These are phyloP conservation scores for Lachnellula cervina DNA, from an alignment of 2,329 filamentous ascomycete species.

Conservation along the genomic window DNA sequence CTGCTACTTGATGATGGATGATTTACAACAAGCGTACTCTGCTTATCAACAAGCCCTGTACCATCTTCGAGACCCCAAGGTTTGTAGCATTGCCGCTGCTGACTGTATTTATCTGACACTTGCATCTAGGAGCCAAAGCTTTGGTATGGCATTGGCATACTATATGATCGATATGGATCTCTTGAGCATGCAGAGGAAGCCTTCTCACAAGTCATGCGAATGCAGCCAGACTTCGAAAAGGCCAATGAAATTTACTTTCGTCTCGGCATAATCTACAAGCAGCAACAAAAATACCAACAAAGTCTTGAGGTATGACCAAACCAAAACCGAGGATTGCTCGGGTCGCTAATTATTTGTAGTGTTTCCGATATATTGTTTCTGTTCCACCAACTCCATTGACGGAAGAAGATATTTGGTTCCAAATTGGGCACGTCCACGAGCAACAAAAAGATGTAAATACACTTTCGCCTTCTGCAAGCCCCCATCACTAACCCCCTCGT, in stretches of 20 bases:
- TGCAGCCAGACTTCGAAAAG: constrained; percentile 97
- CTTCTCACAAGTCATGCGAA: constrained; percentile 97
- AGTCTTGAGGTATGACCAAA: constrained; percentile 72
- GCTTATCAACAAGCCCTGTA: constrained; percentile 95
- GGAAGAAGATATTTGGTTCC: constrained; percentile 99
- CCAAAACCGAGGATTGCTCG: not conserved
- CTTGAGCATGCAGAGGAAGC: constrained; percentile 96
- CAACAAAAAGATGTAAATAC: constrained; percentile 92
- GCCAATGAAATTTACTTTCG: constrained; percentile 99
- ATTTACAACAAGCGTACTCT: constrained; percentile 91
- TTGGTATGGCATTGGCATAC: constrained; percentile 97
- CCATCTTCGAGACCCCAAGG: constrained; percentile 89
- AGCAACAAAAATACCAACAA: constrained; percentile 88
- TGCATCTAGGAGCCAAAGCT: constrained; percentile 76
- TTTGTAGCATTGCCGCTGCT: constrained; percentile 33
- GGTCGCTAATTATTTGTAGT: constrained; percentile 48
- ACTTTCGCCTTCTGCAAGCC: not conserved
- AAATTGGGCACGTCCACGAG: constrained; percentile 97
- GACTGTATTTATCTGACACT: constrained; percentile 9
- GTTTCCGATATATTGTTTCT: constrained; percentile 96
- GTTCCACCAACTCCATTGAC: constrained; percentile 89
- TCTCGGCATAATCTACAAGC: constrained; percentile 99
- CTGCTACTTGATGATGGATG: constrained; percentile 98
- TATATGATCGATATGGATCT: constrained; percentile 95
- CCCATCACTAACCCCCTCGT: constrained; percentile 27